Evolutionary conservation across 768 basidiomycete genomes (phyloP), one percentile per base, ranked within the genome.

Genomic region (Lentinula boryana): DNA sequence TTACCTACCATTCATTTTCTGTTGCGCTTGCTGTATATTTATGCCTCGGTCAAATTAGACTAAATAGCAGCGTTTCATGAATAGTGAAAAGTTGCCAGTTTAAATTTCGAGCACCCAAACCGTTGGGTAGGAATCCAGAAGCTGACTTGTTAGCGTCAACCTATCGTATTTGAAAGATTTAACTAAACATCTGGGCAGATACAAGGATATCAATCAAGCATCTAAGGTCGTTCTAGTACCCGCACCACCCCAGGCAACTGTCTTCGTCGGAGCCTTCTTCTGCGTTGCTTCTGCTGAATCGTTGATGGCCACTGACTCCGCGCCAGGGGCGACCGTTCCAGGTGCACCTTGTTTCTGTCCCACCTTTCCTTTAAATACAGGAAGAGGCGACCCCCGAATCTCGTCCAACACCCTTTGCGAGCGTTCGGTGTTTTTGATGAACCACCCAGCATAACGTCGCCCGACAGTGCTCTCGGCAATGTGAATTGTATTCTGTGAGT

Each of bases 381-480:
- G 81, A 33, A 83, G 71, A 5, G 82, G 81, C 69, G 76, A 74
- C 60, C 71, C 74, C 61, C 78, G 86, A 65, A 97, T 77, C 62
- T 88, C 87, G 67, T 95, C 93, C 63, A 88, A 80, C 60, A 95
- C 90, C 65, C 91, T 84, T 68, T 93, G 91, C 27, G 94, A 88
- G 65, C 94, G 85, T 72, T 97, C 95, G 4, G 93, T 92, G 73
- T 95, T 93, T 66, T 94, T 88, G 75, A 98, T 95, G 76, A 98
- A 98, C 92, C 94, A 97, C 41, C 94, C 93, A 2, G 94, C 96
- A 72, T 93, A 98, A 53, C 94, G 86, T 50, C 96, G 78, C 15
- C 95, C 94, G 18, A 96, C 87, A 0, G 93, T 97, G 21, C 93
- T 94, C 72, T 98, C 95, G 3, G 92, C 89, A 64, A 98, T 94